Percentiles rank a stretch among this genome's conserved stretches.
Conservation (phyloP, 331 rosid genomes). For the Quercus lobata region DNA sequence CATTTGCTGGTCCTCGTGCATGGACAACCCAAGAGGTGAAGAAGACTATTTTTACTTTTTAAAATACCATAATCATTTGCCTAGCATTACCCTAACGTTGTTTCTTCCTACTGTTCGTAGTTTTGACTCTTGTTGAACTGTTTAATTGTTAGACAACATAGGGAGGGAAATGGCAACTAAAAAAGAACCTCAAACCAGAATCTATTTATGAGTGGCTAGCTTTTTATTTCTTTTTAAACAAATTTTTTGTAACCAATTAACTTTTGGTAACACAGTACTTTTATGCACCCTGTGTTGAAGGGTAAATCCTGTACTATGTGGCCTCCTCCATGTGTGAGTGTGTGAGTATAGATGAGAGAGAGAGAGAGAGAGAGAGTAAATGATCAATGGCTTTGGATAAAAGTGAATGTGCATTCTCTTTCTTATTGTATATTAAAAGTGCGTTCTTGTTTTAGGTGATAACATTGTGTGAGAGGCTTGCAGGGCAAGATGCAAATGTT, state of each 20-base stretch:
- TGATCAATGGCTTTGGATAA: background rate
- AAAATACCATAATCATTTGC: background rate
- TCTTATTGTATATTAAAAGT: background rate
- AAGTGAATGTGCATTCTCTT: background rate
- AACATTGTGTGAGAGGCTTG: slow-evolving; percentile 95
- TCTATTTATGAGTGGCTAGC: background rate
- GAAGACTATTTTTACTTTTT: background rate
- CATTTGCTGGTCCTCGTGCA: slow-evolving; percentile 96
- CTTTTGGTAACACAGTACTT: background rate
- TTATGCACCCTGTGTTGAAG: background rate
- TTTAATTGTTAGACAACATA: background rate
- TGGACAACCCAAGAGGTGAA: slow-evolving; percentile 97
- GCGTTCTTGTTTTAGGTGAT: slow-evolving; percentile 54
- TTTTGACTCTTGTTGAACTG: background rate
- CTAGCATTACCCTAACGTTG: background rate
- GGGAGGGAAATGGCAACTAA: background rate
- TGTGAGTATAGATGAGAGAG: background rate
- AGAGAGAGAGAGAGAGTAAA: background rate
- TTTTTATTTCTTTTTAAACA: background rate
- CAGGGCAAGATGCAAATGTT: slow-evolving; percentile 96
- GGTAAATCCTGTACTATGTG: background rate
- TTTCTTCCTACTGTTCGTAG: background rate
- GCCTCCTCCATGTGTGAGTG: background rate
- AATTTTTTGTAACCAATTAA: background rate
- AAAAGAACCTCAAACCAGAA: background rate